phyloP scores from a whole-genome alignment of 441 rosid genomes.

The Pelargonium fulgidum region DNA sequence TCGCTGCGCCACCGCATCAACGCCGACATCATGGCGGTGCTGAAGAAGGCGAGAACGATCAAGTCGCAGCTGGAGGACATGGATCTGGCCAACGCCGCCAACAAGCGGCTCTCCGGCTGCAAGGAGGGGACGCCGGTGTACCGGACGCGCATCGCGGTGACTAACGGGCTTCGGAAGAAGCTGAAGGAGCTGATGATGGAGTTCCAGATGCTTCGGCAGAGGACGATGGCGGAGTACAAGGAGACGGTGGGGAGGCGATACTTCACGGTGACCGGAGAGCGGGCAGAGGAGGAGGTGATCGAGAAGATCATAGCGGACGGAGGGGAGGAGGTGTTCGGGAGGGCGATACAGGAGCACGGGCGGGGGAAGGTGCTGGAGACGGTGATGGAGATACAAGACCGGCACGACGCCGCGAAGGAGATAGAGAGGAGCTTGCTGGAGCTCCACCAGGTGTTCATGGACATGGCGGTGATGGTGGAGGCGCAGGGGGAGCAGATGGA shows the following conservation, averaged over 20 bases:
- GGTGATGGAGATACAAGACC: slow-evolving; percentile 79
- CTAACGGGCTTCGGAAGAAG: slow-evolving; percentile 70
- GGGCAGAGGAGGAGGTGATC: slow-evolving; percentile 37
- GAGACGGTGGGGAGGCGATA: slow-evolving; percentile 81
- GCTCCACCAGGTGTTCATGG: slow-evolving; percentile 80
- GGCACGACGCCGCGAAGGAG: slow-evolving; percentile 81
- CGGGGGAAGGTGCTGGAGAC: slow-evolving; percentile 76
- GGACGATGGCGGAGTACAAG: slow-evolving; percentile 55
- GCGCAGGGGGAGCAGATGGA: slow-evolving; percentile 82
- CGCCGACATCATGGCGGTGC: slow-evolving; percentile 55
- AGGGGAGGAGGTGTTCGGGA: slow-evolving; percentile 71
- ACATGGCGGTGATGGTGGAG: slow-evolving; percentile 88
- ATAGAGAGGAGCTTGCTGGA: slow-evolving; percentile 77
- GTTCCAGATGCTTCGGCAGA: slow-evolving; percentile 57
- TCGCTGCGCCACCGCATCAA: slow-evolving; percentile 61
- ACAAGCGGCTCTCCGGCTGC: slow-evolving; percentile 69
- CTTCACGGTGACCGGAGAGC: slow-evolving; percentile 69
- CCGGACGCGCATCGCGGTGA: slow-evolving; percentile 70
- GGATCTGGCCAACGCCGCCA: slow-evolving; percentile 77
- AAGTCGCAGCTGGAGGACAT: slow-evolving; percentile 72
- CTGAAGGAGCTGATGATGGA: slow-evolving; percentile 74
- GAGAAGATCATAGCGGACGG: slow-evolving; percentile 33
- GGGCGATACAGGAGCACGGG: slow-evolving; percentile 89
- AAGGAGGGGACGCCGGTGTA: slow-evolving; percentile 68
- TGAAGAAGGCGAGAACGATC: slow-evolving; percentile 56